phyloP scores from a whole-genome alignment of 305 asterid genomes.

The Solanum hybrid region DNA sequence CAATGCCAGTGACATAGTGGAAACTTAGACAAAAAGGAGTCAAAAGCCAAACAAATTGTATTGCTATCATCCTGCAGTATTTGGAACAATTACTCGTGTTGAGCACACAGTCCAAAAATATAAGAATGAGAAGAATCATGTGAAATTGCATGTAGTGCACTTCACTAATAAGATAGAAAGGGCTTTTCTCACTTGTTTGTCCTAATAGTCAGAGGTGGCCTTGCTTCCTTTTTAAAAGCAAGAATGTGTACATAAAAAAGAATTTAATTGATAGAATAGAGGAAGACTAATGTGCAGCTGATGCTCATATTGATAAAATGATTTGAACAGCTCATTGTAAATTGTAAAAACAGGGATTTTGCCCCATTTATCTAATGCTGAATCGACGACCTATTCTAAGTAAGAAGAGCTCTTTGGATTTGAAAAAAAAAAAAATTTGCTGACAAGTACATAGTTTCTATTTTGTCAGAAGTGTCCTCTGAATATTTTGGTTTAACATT shows the following conservation, averaged over 20 bases:
- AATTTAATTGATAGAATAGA: background rate
- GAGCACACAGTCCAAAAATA: background rate
- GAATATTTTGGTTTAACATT: background rate
- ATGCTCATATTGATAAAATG: background rate
- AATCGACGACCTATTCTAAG: background rate
- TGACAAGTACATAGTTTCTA: background rate
- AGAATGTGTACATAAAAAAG: background rate
- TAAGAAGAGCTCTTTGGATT: background rate
- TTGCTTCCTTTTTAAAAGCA: background rate
- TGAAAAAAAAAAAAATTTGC: background rate
- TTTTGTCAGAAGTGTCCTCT: background rate
- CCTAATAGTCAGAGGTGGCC: background rate
- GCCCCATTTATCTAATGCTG: background rate
- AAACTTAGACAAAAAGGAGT: slow-evolving; percentile 54
- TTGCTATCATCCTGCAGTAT: slow-evolving; percentile 60
- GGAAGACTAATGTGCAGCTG: background rate
- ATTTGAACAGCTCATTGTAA: background rate
- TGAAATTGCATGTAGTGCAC: background rate
- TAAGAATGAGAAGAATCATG: background rate
- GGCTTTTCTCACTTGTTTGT: background rate
- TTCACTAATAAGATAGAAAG: background rate
- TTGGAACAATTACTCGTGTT: slow-evolving; percentile 7
- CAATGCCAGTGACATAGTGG: slow-evolving; percentile 90
- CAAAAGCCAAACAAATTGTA: slow-evolving; percentile 59
- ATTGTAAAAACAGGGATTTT: background rate